These are phyloP conservation scores for Xenoacremonium recifei DNA, from an alignment of 2,329 filamentous ascomycete genomes.

Conservation along the genomic window DNA sequence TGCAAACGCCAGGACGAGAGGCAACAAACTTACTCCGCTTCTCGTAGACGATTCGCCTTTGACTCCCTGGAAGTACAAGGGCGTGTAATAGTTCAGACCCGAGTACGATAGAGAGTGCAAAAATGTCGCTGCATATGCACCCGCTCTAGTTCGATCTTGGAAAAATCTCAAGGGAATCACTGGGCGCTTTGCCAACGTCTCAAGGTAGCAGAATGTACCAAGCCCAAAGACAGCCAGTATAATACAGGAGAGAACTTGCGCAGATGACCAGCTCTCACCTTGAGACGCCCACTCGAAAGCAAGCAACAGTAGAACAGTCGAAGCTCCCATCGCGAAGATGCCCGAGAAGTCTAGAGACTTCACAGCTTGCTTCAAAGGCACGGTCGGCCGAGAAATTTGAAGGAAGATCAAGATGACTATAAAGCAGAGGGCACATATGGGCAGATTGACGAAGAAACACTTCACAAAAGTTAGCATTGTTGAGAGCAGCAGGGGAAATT, in stretches of 20 bases:
- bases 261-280: not conserved
- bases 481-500: not conserved
- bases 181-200: not conserved
- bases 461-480: not conserved
- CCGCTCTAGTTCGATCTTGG: not conserved
- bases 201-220: not conserved
- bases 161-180: not conserved
- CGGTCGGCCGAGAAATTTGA: not conserved
- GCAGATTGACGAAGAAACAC: not conserved
- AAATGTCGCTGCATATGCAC: not conserved
- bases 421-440: not conserved
- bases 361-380: not conserved
- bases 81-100: not conserved
- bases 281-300: not conserved
- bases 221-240: not conserved
- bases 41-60: not conserved
- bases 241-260: not conserved
- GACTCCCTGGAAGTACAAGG: not conserved
- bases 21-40: not conserved
- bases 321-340: not conserved
- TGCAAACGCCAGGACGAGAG: not conserved
- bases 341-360: not conserved
- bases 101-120: not conserved
- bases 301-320: not conserved
- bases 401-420: not conserved